Evolutionary conservation across 768 basidiomycete genomes (phyloP).

Genomic region (Trichaptum fuscoviolaceum): DNA sequence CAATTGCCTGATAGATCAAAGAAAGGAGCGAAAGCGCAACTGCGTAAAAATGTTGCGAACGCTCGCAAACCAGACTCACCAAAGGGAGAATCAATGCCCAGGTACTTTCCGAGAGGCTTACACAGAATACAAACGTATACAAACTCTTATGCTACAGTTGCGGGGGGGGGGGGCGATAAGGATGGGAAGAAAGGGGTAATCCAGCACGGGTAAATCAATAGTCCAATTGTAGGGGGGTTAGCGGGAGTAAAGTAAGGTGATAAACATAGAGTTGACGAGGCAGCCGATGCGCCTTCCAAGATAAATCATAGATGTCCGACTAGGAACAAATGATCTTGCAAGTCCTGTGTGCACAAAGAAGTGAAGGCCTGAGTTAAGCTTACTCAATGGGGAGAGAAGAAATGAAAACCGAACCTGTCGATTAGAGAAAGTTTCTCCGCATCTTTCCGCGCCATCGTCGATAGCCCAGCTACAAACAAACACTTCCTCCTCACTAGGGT

Average conservation of each 20-base stretch:
- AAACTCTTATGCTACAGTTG: background rate
- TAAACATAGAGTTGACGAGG: background rate
- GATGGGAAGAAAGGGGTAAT: background rate
- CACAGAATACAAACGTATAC: background rate
- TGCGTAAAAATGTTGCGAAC: background rate
- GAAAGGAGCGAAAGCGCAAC: background rate
- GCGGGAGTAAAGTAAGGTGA: background rate
- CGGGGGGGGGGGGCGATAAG: background rate
- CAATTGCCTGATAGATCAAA: background rate
- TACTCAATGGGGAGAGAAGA: background rate
- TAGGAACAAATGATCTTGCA: slow-evolving; percentile 4
- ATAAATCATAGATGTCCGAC: background rate
- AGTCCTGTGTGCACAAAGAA: background rate
- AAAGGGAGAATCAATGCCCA: background rate
- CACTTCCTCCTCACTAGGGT: background rate
- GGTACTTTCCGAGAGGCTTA: background rate
- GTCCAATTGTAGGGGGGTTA: background rate
- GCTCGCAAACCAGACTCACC: too few species aligned
- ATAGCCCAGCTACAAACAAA: slow-evolving; percentile 2
- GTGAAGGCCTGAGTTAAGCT: background rate
- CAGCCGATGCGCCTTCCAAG: background rate
- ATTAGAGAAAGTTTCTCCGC: slow-evolving; percentile 2
- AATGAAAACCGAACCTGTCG: background rate
- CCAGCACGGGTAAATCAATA: background rate
- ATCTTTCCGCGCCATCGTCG: background rate